Conservation (phyloP, 148 eudicot genomes). For the Gaultheria prostrata region DNA sequence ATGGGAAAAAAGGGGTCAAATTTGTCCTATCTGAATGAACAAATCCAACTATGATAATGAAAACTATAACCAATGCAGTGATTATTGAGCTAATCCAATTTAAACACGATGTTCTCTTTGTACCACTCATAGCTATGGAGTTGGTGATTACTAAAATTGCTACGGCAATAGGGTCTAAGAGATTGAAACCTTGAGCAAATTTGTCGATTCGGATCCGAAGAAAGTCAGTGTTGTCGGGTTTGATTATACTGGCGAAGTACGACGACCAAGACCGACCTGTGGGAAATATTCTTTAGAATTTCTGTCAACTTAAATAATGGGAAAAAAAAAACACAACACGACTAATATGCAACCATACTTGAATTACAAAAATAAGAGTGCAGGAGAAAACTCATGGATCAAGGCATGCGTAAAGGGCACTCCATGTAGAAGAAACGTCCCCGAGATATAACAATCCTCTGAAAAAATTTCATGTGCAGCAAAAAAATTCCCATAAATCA, state of each 20-base stretch:
- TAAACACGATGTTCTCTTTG: constrained; percentile 50
- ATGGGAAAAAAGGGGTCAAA: constrained; percentile 73
- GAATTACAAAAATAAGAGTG: not conserved
- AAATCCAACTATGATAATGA: constrained; percentile 70
- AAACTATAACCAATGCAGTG: constrained; percentile 54
- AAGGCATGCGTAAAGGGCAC: not conserved
- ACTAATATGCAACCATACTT: not conserved
- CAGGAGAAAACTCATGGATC: not conserved
- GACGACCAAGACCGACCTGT: constrained; percentile 68
- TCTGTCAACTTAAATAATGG: not conserved
- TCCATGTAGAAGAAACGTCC: not conserved
- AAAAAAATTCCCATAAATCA: not conserved
- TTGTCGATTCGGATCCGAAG: constrained; percentile 45
- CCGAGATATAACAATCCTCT: not conserved
- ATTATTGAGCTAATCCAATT: constrained; percentile 70
- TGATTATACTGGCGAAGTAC: constrained; percentile 66
- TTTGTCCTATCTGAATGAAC: constrained; percentile 51
- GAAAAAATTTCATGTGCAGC: not conserved
- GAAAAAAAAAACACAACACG: not conserved
- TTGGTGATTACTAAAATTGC: constrained; percentile 50
- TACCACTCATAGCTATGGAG: constrained; percentile 66
- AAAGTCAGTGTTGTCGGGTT: constrained; percentile 52
- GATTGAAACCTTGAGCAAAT: constrained; percentile 66
- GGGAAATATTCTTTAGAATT: not conserved
- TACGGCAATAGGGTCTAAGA: constrained; percentile 82